Conservation (phyloP, 2,329 filamentous ascomycete species). For the Verticillium klebahnii region DNA sequence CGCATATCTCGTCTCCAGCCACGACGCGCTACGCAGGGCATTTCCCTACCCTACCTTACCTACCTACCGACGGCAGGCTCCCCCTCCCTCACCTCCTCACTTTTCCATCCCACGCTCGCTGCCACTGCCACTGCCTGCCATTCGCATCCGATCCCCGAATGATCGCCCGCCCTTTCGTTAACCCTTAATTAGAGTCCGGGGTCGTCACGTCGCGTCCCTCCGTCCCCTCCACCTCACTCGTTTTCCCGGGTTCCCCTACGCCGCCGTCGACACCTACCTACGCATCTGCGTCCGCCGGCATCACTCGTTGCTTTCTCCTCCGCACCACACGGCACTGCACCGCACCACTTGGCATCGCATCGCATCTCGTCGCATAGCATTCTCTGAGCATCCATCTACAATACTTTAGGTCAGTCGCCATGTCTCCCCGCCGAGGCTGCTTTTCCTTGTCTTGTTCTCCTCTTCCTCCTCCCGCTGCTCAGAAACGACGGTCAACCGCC, state of each 20-base stretch:
- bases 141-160: background rate
- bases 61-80: too few relatives aligned
- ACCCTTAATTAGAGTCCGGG: background rate
- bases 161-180: background rate
- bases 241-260: background rate
- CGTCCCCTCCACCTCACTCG: background rate
- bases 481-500: too few relatives aligned
- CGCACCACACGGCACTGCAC: background rate
- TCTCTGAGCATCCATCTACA: background rate
- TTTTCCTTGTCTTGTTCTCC: background rate
- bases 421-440: background rate
- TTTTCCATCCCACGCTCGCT: background rate
- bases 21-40: background rate
- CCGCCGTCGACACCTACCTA: background rate
- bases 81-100: background rate
- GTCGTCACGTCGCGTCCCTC: background rate
- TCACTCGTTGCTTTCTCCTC: background rate
- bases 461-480: too few relatives aligned
- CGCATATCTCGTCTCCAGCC: background rate
- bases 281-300: background rate
- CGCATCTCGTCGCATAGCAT: background rate
- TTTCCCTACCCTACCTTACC: background rate
- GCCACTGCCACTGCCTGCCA: background rate
- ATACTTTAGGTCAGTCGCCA: background rate
- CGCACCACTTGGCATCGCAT: background rate